Conservation (phyloP, 2,329 filamentous ascomycete species). For the Fusarium sp. region DNA sequence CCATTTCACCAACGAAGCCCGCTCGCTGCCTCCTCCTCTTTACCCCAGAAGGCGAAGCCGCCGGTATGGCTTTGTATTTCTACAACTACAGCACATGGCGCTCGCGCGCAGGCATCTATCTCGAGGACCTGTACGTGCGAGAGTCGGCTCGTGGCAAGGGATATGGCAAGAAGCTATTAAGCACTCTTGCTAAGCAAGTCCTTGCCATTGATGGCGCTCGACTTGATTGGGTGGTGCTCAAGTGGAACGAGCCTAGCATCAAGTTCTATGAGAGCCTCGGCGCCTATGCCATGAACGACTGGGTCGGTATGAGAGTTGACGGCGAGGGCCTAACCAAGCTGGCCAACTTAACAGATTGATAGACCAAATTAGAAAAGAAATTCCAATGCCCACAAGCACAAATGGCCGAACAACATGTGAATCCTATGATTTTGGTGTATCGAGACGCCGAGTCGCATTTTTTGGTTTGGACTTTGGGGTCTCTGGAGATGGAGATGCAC, state of each 20-base stretch:
- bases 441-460: neutral
- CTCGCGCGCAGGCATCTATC: constrained; percentile 86
- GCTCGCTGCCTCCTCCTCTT: constrained; percentile 81
- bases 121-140: constrained; percentile 92
- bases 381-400: neutral
- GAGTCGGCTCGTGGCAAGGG: constrained; percentile 78
- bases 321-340: constrained; percentile 73
- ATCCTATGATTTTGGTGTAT: neutral
- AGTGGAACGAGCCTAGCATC: constrained; percentile 93
- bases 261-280: constrained; percentile 84
- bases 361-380: constrained; percentile 2
- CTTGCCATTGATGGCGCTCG: constrained; percentile 78
- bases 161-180: constrained; percentile 82
- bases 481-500: neutral
- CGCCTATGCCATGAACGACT: constrained; percentile 75
- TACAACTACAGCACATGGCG: constrained; percentile 98
- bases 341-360: constrained; percentile 59
- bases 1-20: constrained; percentile 69
- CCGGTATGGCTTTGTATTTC: constrained; percentile 91
- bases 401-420: neutral
- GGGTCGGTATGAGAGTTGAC: constrained; percentile 82
- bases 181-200: constrained; percentile 83
- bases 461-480: constrained; percentile 28
- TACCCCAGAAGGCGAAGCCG: constrained; percentile 62
- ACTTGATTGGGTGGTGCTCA: constrained; percentile 91